Evolutionary conservation across 768 basidiomycete species (phyloP), one percentile per base, ranked within the genome.

Genomic region (Boletus coccyginus): DNA sequence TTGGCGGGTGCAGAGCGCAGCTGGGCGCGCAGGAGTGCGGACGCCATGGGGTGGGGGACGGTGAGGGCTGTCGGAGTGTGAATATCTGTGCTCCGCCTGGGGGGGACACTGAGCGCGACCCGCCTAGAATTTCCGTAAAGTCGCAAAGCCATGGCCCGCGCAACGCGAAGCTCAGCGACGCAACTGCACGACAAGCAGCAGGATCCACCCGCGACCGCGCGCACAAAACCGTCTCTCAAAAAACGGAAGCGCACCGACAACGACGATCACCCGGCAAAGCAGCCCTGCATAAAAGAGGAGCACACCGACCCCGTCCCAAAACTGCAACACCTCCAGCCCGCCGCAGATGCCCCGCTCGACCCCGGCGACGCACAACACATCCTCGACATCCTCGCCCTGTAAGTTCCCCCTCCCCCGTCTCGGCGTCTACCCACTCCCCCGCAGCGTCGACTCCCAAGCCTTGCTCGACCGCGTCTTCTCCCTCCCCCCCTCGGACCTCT

Each of bases 391-490:
- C 80, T 88, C 53, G 76, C 81, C 61, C 73, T 76, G 85, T 86
- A 57, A 56, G 78, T 74, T 16, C 32, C 17, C 19, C 14, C 17
- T 50, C 41, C 35, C 27, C 24, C 31, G 13, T 3, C 19, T 27
- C 39, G 13, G 40, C 48, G 7, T 29, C 33, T 36, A 32, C 36
- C 42, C 48, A 53, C 62, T 43, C 38, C 50, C 43, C 46, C 43
- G 21, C 66, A 89, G 88, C 62, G 73, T 83, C 57, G 91, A 93
- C 69, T 78, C 78, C 0, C 89, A 90, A 61, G 88, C 85, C 46
- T 76, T 93, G 6, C 83, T 93, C 11, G 90, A 92, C 77, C 86
- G 90, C 62, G 86, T 89, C 59, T 87, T 88, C 66, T 82, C 85
- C 38, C 74, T 85, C 24, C 74, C 75, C 21, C 67, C 74, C 51